Base-by-base conservation (phyloP, 768 basidiomycete genomes). In the Dioszegia hungarica region DNA sequence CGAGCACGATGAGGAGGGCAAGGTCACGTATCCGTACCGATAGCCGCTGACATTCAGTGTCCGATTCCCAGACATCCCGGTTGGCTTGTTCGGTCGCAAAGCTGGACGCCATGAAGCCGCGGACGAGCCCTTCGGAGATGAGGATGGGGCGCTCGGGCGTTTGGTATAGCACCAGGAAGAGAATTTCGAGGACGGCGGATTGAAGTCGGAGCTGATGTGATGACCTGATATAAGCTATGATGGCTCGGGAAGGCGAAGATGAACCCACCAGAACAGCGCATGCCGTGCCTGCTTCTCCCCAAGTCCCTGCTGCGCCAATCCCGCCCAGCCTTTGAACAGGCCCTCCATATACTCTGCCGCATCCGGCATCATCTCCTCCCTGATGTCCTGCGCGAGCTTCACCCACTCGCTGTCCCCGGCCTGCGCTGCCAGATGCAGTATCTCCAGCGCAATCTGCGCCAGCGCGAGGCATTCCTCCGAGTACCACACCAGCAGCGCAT, bases 141-240 rank as follows among this genome's bases (percentile, higher is more conserved):
- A 41, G 40, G 8, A 67, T 60, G 5, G 60, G 55, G 22, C 67
- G 56, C 20, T 57, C 29, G 56, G 84, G 85, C 12, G 82, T 84
- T n/a, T 64, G 54, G 85, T 87, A 93, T 82, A 91, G 86, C 4
- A 85, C 81, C 84, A 89, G 89, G 75, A 95, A 97, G 41, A 95
- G 79, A 31, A 93, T 83, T 63, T 95, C 90, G 46, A 95, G 78
- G 39, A 91, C 70, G 11, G 85, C 84, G 38, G 90, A 78, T 72
- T 94, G 93, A 67, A 92, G 86, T 24, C 67, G 72, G 12, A 76
- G 57, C 50, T 72, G 67, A 28, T 73, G 72, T 20, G 61, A 70
- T 1, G 77, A 64, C 74, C 74, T 90, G 86, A 77, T 86, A 88
- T 36, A 82, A 86, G 83, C 85, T 87, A 37, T 77, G 83, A 85